Conservation (phyloP, 306 rosid genomes). For the Cicer bijugum region DNA sequence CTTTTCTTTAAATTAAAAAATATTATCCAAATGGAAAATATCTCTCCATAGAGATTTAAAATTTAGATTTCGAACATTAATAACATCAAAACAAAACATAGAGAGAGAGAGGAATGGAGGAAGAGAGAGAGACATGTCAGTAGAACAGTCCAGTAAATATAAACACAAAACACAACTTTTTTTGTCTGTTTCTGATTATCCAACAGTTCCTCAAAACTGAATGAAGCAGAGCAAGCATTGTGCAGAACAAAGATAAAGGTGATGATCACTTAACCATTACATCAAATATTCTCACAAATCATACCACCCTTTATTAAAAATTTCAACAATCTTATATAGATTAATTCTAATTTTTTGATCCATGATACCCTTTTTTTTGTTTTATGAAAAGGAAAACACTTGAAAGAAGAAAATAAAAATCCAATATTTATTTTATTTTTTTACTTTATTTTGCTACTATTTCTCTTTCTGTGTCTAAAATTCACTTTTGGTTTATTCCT, state of each 20-base stretch:
- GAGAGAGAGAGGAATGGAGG: not conserved
- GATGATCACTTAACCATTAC: slow-evolving; percentile 34
- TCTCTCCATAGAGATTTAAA: not conserved
- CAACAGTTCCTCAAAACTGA: slow-evolving; percentile 32
- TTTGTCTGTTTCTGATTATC: slow-evolving; percentile 27
- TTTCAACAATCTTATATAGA: not conserved
- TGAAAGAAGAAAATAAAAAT: not conserved
- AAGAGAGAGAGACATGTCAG: not conserved
- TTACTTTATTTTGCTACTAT: not conserved
- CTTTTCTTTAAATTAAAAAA: not conserved
- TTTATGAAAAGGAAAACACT: not conserved
- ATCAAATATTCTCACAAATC: not conserved
- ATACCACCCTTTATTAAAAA: not conserved
- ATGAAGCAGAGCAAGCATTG: not conserved
- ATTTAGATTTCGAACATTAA: not conserved
- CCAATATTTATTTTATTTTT: not conserved
- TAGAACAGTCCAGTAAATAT: slow-evolving; percentile 35
- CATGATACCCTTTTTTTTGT: slow-evolving; percentile 7
- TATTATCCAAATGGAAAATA: slow-evolving; percentile 5
- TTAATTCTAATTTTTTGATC: not conserved
- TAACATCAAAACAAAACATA: not conserved
- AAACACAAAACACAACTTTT: slow-evolving; percentile 1
- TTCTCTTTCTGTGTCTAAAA: slow-evolving; percentile 3
- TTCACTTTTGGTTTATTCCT: slow-evolving; percentile 30
- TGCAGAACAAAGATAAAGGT: slow-evolving; percentile 44